A percentile compares a stretch with the other conserved stretches of the same genome.
Evolutionary conservation across 441 rosid species (phyloP).

Genomic region (Erysimum pusillum): DNA sequence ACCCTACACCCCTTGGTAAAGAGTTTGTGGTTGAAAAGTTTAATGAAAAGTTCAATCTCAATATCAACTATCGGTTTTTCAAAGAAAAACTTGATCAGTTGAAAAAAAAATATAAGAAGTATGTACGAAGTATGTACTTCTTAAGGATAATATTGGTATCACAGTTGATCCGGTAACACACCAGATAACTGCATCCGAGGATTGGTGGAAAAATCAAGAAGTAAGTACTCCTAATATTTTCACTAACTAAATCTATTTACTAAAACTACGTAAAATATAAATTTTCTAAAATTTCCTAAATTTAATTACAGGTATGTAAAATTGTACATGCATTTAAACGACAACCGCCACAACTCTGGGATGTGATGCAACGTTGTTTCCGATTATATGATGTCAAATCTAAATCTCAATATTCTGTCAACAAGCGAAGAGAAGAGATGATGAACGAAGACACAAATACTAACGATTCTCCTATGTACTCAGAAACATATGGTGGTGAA

Average conservation of each 20-base stretch:
- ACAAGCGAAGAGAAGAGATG: background rate
- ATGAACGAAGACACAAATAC: background rate
- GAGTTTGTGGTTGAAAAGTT: background rate
- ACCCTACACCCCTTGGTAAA: background rate
- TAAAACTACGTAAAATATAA: too few relatives aligned
- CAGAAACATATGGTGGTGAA: background rate
- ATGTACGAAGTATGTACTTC: too few relatives aligned
- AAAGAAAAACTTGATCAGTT: too few relatives aligned
- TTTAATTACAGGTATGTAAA: background rate
- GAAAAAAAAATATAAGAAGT: too few relatives aligned
- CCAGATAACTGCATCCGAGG: too few relatives aligned
- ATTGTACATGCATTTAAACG: background rate
- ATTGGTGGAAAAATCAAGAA: too few relatives aligned
- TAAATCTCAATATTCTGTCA: background rate
- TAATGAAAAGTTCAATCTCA: too few relatives aligned
- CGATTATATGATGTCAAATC: background rate
- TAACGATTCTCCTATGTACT: background rate
- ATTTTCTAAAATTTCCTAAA: background rate
- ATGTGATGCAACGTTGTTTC: conserved; percentile 1
- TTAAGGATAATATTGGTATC: too few relatives aligned
- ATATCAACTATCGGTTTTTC: background rate
- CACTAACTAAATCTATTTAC: background rate
- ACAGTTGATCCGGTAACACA: too few relatives aligned
- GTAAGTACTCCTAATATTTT: too few relatives aligned
- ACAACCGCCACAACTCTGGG: background rate